Evolutionary conservation across 805 yeast genomes (phyloP).

Genomic region (Candida khao-thaluensis): DNA sequence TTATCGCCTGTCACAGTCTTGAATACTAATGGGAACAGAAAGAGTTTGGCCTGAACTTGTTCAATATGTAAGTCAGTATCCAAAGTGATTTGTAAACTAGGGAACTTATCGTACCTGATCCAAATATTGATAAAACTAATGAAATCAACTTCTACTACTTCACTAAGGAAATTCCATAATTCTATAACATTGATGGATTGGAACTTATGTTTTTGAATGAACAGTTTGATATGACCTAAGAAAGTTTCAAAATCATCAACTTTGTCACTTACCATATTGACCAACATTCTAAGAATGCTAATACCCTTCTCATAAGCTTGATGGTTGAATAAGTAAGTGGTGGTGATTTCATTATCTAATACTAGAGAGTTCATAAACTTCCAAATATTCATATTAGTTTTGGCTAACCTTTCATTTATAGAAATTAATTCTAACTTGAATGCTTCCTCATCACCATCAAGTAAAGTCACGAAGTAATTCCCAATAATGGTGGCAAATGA

Average conservation of each 20-base stretch:
- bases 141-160: constrained; percentile 41
- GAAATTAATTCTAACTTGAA: constrained; percentile 20
- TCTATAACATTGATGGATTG: constrained; percentile 49
- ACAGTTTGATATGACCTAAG: constrained; percentile 11
- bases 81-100: constrained; percentile 37
- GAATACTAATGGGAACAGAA: constrained; percentile 58
- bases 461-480: constrained; percentile 25
- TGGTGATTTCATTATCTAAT: constrained; percentile 15
- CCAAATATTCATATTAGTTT: constrained; percentile 20
- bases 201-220: constrained; percentile 29
- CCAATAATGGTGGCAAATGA: constrained; percentile 77
- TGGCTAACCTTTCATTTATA: constrained; percentile 15
- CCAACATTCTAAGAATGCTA: constrained; percentile 52
- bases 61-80: constrained; percentile 22
- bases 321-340: constrained; percentile 48
- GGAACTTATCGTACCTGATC: constrained; percentile 60
- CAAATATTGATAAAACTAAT: constrained; percentile 56
- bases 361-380: constrained; percentile 32
- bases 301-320: constrained; percentile 62
- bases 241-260: constrained; percentile 13
- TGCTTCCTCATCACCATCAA: constrained; percentile 11
- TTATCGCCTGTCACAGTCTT: constrained; percentile 22
- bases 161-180: constrained; percentile 48
- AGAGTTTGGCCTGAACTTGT: constrained; percentile 58
- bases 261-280: constrained; percentile 20